These are phyloP conservation scores for Triticum dicoccoides DNA, from an alignment of 176 grass and related monocot species.

Conservation along the genomic window DNA sequence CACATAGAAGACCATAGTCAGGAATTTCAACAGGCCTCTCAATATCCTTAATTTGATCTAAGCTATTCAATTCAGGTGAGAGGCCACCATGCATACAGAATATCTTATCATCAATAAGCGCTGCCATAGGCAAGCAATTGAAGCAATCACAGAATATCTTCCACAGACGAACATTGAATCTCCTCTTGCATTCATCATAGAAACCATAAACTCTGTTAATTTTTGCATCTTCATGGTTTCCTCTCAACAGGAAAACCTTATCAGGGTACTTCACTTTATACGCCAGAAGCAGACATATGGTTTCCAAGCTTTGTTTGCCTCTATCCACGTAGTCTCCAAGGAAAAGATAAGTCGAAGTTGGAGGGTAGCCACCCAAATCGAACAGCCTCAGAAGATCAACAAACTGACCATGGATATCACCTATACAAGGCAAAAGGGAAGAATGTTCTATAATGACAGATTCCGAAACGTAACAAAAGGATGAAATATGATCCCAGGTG, in stretches of 20 bases:
- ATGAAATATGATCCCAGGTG: conserved; percentile 11
- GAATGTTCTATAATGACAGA: conserved; percentile 8
- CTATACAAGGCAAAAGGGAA: conserved; percentile 38
- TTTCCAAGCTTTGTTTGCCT: conserved; percentile 80
- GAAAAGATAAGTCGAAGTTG: conserved; percentile 74
- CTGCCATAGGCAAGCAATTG: conserved; percentile 78
- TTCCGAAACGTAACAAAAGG: conserved; percentile 34
- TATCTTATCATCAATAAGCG: conserved; percentile 64
- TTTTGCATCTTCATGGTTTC: conserved; percentile 83
- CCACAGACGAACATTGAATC: conserved; percentile 79
- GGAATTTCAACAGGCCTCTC: conserved; percentile 74
- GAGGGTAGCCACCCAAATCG: conserved; percentile 73
- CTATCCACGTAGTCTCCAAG: conserved; percentile 82
- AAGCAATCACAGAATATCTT: conserved; percentile 86
- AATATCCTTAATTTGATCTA: conserved; percentile 74
- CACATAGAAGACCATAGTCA: conserved; percentile 70
- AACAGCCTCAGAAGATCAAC: conserved; percentile 68
- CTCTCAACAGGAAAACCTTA: conserved; percentile 68
- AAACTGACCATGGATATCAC: conserved; percentile 82
- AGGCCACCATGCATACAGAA: conserved; percentile 84
- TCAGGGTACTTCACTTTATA: conserved; percentile 83
- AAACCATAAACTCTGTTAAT: conserved; percentile 84
- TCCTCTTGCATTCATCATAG: conserved; percentile 86
- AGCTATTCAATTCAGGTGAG: conserved; percentile 63
- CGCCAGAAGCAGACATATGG: conserved; percentile 71